phyloP scores from a whole-genome alignment of 371 early-diverging fungal genomes.

The Basidiobolus meristosporus region DNA sequence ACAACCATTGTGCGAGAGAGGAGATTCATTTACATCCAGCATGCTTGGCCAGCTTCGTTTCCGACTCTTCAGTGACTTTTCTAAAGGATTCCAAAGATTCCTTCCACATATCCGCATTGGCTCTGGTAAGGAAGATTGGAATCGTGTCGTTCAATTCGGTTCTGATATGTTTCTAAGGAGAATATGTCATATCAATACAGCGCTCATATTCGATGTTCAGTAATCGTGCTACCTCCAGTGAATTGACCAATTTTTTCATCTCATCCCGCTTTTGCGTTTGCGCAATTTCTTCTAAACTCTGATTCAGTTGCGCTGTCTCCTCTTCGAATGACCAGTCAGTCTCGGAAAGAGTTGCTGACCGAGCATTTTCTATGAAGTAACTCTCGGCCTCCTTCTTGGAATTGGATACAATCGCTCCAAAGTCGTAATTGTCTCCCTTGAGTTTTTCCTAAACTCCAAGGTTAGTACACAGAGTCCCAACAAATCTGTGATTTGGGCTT shows the following conservation, averaged over 20 bases:
- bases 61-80: slow-evolving; percentile 22
- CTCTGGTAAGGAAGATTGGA: slow-evolving; percentile 41
- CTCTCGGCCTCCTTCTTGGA: slow-evolving; percentile 1
- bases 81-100: slow-evolving; percentile 33
- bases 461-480: no score
- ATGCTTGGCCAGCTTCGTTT: slow-evolving; percentile 12
- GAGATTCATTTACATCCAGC: slow-evolving; percentile 14
- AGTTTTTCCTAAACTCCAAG: no score
- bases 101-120: slow-evolving; percentile 50
- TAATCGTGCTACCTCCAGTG: slow-evolving; percentile 18
- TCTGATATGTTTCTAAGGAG: slow-evolving; percentile 27
- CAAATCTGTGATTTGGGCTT: no score
- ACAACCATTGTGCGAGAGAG: slow-evolving; percentile 1
- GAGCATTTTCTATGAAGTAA: neutral
- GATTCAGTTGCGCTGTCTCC: slow-evolving; percentile 34
- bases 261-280: slow-evolving; percentile 50
- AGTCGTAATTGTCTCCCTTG: slow-evolving; percentile 6
- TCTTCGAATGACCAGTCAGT: slow-evolving; percentile 64
- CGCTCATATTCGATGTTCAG: neutral
- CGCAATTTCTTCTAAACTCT: slow-evolving; percentile 42
- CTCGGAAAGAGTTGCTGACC: slow-evolving; percentile 23
- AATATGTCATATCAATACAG: neutral
- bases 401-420: no score
- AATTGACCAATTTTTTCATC: slow-evolving; percentile 51
- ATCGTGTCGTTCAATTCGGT: slow-evolving; percentile 47